Percentiles rank a stretch among this genome's conserved stretches.
Conservation (phyloP, 1,284 basidiomycete species). For the Heterobasidion annosum region DNA sequence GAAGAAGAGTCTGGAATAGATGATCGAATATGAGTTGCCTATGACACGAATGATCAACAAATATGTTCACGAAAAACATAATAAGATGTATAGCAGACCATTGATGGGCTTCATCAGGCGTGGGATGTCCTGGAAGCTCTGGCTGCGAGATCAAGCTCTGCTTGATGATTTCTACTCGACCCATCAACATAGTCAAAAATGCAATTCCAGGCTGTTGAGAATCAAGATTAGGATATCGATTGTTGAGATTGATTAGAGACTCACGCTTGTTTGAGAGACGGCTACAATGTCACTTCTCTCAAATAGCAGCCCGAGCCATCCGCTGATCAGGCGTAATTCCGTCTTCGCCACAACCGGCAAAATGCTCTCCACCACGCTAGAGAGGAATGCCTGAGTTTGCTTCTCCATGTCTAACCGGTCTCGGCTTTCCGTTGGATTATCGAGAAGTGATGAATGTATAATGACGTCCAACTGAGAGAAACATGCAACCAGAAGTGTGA, state of each 20-base stretch:
- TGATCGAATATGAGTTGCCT: constrained; percentile 83
- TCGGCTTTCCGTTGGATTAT: constrained; percentile 53
- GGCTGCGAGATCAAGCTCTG: constrained; percentile 49
- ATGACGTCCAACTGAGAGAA: constrained; percentile 93
- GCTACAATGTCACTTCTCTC: constrained; percentile 73
- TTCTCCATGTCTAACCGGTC: constrained; percentile 72
- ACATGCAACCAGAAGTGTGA: constrained; percentile 90
- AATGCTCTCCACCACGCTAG: constrained; percentile 81
- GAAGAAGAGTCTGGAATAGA: constrained; percentile 72
- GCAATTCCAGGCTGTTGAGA: constrained; percentile 77
- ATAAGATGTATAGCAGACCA: constrained; percentile 48
- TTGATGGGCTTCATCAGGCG: constrained; percentile 72
- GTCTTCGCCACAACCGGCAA: constrained; percentile 75
- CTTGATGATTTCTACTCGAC: constrained; percentile 86
- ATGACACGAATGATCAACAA: constrained; percentile 8
- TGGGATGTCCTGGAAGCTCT: constrained; percentile 47
- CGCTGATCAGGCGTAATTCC: constrained; percentile 77
- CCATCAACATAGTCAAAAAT: constrained; percentile 87
- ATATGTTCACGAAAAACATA: neutral
- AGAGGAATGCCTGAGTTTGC: constrained; percentile 86
- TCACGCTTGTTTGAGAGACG: constrained; percentile 70
- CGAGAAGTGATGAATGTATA: constrained; percentile 61
- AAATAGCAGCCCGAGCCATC: constrained; percentile 78
- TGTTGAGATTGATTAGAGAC: constrained; percentile 16
- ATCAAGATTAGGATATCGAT: neutral